These are phyloP conservation scores for Sporothrix protearum DNA, from an alignment of 2,329 filamentous ascomycete species.

Conservation along the genomic window DNA sequence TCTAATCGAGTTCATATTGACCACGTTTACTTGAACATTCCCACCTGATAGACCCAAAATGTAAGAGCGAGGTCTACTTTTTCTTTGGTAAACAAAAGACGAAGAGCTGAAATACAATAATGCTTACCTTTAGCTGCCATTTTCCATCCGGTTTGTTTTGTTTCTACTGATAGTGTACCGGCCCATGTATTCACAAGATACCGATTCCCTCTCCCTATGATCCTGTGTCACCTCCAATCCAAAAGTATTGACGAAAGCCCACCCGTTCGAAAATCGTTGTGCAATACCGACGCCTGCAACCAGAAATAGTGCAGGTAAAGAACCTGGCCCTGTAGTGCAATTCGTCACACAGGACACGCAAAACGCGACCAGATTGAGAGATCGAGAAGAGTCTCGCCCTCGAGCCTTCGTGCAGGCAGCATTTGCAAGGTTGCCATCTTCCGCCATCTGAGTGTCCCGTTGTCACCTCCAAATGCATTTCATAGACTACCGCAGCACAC, in stretches of 20 bases:
- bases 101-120: not conserved
- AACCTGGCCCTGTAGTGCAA: not conserved
- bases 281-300: conserved; percentile 4
- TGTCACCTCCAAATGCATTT: not conserved
- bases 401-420: not conserved
- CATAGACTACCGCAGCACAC: too few species aligned
- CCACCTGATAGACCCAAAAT: too few species aligned
- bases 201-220: not conserved
- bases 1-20: too few species aligned
- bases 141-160: too few species aligned
- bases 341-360: not conserved
- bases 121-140: not conserved
- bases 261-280: not conserved
- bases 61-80: too few species aligned
- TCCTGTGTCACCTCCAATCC: not conserved
- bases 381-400: not conserved
- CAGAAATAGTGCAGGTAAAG: not conserved
- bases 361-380: not conserved
- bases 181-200: not conserved
- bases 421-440: not conserved
- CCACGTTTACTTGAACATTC: not conserved
- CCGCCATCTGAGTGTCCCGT: not conserved
- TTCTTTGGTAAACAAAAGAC: not conserved
- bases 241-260: not conserved
- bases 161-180: not conserved